Conservation (phyloP, 2,329 filamentous ascomycete species). For the Colletotrichum noveboracense region DNA sequence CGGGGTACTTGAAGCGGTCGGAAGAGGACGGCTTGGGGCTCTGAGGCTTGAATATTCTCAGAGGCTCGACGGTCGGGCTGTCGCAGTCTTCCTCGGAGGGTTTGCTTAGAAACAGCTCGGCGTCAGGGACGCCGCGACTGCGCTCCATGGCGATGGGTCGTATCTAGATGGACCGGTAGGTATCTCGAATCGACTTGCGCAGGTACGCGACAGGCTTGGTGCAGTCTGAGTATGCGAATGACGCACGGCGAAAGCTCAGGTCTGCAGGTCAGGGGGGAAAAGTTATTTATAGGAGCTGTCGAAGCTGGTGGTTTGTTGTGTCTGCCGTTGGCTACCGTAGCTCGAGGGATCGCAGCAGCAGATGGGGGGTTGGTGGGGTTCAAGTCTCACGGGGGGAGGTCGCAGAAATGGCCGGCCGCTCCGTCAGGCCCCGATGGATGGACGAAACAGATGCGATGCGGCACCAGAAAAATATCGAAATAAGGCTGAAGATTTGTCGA, state of each 20-base stretch:
- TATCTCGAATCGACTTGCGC: constrained; percentile 21
- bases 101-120: constrained; percentile 81
- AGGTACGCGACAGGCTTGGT: constrained; percentile 23
- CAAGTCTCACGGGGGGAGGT: constrained; percentile 7
- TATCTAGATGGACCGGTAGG: constrained; percentile 14
- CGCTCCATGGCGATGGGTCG: constrained; percentile 50
- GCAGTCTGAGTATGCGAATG: constrained; percentile 7
- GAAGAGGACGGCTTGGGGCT: constrained; percentile 60
- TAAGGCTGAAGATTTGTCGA: not conserved
- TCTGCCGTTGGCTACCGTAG: constrained; percentile 11
- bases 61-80: constrained; percentile 81
- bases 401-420: constrained; percentile 21
- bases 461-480: not conserved
- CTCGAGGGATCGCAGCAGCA: constrained; percentile 10
- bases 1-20: constrained; percentile 57
- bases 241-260: constrained; percentile 13
- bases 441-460: constrained; percentile 2
- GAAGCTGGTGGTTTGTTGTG: constrained; percentile 19
- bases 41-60: constrained; percentile 83
- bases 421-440: constrained; percentile 1
- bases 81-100: constrained; percentile 60
- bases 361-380: constrained; percentile 22
- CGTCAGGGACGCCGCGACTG: constrained; percentile 71
- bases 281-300: constrained; percentile 29
- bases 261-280: constrained; percentile 16